These are phyloP conservation scores for Diplodia corticola DNA, from an alignment of 2,329 filamentous ascomycete species.

Conservation along the genomic window DNA sequence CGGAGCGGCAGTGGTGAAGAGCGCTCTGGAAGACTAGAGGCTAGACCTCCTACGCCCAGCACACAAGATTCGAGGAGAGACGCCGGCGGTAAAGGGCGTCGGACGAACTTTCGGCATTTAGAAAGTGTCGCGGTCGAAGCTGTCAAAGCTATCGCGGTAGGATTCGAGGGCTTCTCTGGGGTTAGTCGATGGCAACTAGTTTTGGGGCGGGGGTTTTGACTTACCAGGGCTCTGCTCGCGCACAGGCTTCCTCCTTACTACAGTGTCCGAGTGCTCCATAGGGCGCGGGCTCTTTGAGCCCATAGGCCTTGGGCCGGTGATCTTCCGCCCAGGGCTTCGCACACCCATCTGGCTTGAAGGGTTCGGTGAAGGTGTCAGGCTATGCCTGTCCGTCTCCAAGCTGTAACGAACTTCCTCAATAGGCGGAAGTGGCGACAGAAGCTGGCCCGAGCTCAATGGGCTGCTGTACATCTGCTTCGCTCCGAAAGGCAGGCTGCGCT, in stretches of 20 bases:
- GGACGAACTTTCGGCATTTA: slow-evolving; percentile 25
- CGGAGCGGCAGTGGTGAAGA: background rate
- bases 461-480: slow-evolving; percentile 41
- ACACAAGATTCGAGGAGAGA: background rate
- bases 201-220: slow-evolving; percentile 22
- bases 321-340: slow-evolving; percentile 31
- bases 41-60: too few relatives aligned
- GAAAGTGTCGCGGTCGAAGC: slow-evolving; percentile 40
- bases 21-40: background rate
- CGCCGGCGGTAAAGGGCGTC: background rate
- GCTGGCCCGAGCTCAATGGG: slow-evolving; percentile 39
- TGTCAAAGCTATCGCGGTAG: slow-evolving; percentile 37
- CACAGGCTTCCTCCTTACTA: slow-evolving; percentile 43
- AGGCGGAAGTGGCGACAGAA: slow-evolving; percentile 47
- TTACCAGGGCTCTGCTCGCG: slow-evolving; percentile 28
- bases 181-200: background rate
- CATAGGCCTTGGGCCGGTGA: slow-evolving; percentile 52
- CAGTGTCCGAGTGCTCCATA: slow-evolving; percentile 61
- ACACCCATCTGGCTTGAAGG: background rate
- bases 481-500: slow-evolving; percentile 10
- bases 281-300: slow-evolving; percentile 33
- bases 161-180: slow-evolving; percentile 23
- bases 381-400: slow-evolving; percentile 46
- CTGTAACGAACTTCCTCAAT: slow-evolving; percentile 54
- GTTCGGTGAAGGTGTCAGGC: slow-evolving; percentile 6